Conservation (phyloP, 2,329 filamentous ascomycete genomes). For the Cercospora sojina region DNA sequence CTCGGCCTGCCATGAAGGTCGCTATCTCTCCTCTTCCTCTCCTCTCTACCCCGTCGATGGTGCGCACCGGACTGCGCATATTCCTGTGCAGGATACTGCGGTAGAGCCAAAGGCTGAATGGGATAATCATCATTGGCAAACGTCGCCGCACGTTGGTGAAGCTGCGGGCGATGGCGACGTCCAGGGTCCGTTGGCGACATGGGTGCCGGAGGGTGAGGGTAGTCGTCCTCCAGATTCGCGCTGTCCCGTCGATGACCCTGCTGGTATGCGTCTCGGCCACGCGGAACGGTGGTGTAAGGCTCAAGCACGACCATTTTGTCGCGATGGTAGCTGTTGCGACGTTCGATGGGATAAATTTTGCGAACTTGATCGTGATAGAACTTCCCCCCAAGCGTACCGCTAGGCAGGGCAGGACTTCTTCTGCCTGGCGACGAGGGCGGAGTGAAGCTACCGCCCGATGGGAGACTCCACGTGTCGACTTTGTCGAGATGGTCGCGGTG, state of each 20-base stretch:
- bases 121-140: neutral
- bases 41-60: neutral
- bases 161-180: neutral
- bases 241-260: neutral
- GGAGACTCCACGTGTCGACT: slow-evolving; percentile 9
- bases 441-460: slow-evolving; percentile 9
- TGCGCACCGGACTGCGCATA: neutral
- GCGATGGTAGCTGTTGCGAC: neutral
- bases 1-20: neutral
- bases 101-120: neutral
- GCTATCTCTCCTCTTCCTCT: neutral
- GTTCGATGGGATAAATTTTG: slow-evolving; percentile 3
- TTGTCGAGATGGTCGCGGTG: slow-evolving; percentile 10
- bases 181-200: neutral
- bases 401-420: slow-evolving; percentile 1
- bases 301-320: slow-evolving; percentile 2
- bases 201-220: slow-evolving; percentile 1
- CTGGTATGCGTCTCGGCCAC: neutral
- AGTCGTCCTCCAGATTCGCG: neutral
- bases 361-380: neutral
- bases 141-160: slow-evolving; percentile 8
- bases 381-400: slow-evolving; percentile 5
- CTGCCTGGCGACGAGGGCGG: slow-evolving; percentile 3
- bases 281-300: neutral
- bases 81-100: neutral